Conservation (phyloP, 345 rosid genomes). For the Cardamine occulta region DNA sequence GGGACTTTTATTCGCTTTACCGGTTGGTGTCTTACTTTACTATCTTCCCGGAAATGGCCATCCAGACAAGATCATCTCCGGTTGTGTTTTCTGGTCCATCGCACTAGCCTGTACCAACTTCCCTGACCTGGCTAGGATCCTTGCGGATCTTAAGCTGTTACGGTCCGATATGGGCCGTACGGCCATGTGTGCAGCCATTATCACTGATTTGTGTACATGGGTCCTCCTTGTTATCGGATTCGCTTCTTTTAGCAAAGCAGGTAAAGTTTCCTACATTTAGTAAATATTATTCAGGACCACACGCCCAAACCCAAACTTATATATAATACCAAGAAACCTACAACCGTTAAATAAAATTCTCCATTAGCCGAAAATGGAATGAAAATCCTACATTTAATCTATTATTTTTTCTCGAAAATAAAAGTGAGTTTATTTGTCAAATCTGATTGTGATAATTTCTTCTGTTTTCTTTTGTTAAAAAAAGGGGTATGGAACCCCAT, state of each 20-base stretch:
- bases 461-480: neutral
- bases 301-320: neutral
- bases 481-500: conserved; percentile 38
- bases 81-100: conserved; percentile 58
- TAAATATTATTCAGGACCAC: neutral
- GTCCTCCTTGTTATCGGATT: conserved; percentile 49
- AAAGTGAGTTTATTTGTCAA: neutral
- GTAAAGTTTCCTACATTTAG: neutral
- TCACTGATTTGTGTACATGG: conserved; percentile 65
- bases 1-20: conserved; percentile 52
- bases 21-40: conserved; percentile 48
- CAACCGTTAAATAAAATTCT: neutral
- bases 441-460: neutral
- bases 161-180: conserved; percentile 61
- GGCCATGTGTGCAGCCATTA: conserved; percentile 62
- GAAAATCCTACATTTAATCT: neutral
- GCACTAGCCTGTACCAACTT: conserved; percentile 67
- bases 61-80: conserved; percentile 39
- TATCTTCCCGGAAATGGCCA: conserved; percentile 42
- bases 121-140: conserved; percentile 59
- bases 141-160: conserved; percentile 68
- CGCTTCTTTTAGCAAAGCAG: conserved; percentile 38
- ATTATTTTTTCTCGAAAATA: neutral
- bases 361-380: neutral
- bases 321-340: neutral